Evolutionary conservation across 208 protist genomes (phyloP).

Genomic region (Spironucleus salmonicida): DNA sequence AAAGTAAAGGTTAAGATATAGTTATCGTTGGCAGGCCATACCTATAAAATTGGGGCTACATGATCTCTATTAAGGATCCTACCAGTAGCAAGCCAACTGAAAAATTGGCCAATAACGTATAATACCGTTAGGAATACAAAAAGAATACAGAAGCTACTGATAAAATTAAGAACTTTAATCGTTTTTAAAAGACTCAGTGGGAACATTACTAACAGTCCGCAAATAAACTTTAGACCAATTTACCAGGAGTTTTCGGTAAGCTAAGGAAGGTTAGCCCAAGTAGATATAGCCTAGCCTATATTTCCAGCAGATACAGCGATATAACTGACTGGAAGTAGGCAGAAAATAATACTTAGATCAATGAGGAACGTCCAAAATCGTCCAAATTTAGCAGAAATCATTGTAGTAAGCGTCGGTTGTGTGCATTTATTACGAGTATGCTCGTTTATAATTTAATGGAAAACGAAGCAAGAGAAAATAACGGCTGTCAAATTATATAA

Average conservation of each 20-base stretch:
- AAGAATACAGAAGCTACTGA: neutral
- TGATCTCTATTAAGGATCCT: neutral
- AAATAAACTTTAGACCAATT: neutral
- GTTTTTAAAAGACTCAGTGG: neutral
- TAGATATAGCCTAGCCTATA: neutral
- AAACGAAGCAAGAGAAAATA: neutral
- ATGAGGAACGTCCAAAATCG: neutral
- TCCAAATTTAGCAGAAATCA: neutral
- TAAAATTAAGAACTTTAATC: slow-evolving; percentile 2
- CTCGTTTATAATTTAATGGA: neutral
- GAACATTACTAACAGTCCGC: neutral
- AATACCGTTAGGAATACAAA: slow-evolving; percentile 5
- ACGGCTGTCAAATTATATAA: neutral
- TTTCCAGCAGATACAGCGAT: neutral
- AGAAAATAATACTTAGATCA: neutral
- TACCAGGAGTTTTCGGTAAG: neutral
- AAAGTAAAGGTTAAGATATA: neutral
- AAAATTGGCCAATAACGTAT: neutral
- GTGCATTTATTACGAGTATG: neutral
- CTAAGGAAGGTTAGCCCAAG: neutral
- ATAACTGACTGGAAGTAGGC: slow-evolving; percentile 9
- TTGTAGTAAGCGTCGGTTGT: neutral
- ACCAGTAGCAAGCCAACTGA: neutral
- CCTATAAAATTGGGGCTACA: neutral
- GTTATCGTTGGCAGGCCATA: neutral